Conservation (phyloP, 495 filamentous ascomycete species). For the Aspergillus panamensis region DNA sequence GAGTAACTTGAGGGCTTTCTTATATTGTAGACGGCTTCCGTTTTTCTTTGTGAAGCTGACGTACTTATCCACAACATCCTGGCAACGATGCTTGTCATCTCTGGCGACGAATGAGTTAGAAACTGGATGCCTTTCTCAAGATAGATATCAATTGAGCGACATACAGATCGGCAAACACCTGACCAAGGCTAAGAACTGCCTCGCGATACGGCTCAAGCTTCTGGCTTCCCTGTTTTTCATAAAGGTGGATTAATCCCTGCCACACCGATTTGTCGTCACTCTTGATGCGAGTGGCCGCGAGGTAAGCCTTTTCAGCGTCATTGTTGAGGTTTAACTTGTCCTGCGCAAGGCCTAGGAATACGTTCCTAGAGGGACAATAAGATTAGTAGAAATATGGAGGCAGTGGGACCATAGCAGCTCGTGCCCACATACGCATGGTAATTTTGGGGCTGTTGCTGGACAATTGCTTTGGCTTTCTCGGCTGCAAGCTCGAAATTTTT, state of each 20-base stretch:
- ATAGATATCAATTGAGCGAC: slow-evolving; percentile 25
- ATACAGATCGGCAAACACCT: slow-evolving; percentile 65
- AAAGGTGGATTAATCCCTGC: slow-evolving; percentile 86
- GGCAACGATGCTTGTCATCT: slow-evolving; percentile 66
- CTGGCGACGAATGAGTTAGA: slow-evolving; percentile 27
- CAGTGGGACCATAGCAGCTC: background rate
- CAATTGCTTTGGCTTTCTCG: slow-evolving; percentile 59
- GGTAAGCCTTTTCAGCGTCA: slow-evolving; percentile 71
- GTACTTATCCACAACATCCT: slow-evolving; percentile 79
- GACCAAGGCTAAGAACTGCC: slow-evolving; percentile 67
- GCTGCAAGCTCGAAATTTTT: slow-evolving; percentile 74
- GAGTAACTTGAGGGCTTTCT: slow-evolving; percentile 66
- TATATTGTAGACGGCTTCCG: slow-evolving; percentile 69
- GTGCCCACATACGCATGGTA: slow-evolving; percentile 67
- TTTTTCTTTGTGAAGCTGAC: slow-evolving; percentile 62
- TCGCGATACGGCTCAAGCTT: slow-evolving; percentile 72
- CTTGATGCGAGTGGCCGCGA: slow-evolving; percentile 65
- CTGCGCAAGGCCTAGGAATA: slow-evolving; percentile 77
- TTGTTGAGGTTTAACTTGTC: slow-evolving; percentile 69
- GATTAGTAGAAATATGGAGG: slow-evolving; percentile 2
- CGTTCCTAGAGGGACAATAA: slow-evolving; percentile 47
- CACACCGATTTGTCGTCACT: slow-evolving; percentile 66
- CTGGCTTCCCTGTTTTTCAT: slow-evolving; percentile 66
- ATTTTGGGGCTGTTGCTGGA: slow-evolving; percentile 69
- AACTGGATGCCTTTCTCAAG: no score